Evolutionary conservation across 1,284 basidiomycete species (phyloP), one percentile per base, ranked within the genome.

Genomic region (Cerrena zonata): DNA sequence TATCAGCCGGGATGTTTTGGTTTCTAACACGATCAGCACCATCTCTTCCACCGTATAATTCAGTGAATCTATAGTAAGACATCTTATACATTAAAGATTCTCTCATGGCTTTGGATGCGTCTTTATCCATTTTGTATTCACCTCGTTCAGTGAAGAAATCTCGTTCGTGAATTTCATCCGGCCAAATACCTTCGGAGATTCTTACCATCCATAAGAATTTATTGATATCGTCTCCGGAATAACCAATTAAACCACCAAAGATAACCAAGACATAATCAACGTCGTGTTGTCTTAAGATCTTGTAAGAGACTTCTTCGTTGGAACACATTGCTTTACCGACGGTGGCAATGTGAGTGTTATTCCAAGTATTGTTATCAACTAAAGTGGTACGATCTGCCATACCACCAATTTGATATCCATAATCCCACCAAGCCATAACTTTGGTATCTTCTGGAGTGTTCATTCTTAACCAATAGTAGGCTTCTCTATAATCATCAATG

Each of bases 381-480:
- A 99, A 74, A 2, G 94, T 96, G n/a, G 91, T 85, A 40, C 96
- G 78, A 72, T 98, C 94, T 11, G 96, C 94, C 91, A 99, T 97
- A 46, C 96, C 96, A 40, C 94, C 92, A 64, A 99, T 97, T 72
- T 99, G 95, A 69, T 99, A 99, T 19, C 96, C 96, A 63, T 99
- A 99, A 72, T 99, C 96, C 96, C 96, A 99, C 96, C 96, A 99
- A 58, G 89, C 93, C 92, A 96, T 95, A 34, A 99, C 85, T 42
- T 97, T 94, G 12, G 93, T 85, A 58, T 92, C 87, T 67, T 91
- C 75, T 2, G 86, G 78, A 1, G 96, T 99, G 74, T 99, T 99
- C 71, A 94, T 89, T 52, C 94, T 79, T 47, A 99, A 73, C 96
- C 96, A 99, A 69, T 99, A 97, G 69, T 99, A 99, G n/a, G 96